Evolutionary conservation across 2,329 filamentous ascomycete species (phyloP).

Genomic region (Pseudopithomyces maydicus): DNA sequence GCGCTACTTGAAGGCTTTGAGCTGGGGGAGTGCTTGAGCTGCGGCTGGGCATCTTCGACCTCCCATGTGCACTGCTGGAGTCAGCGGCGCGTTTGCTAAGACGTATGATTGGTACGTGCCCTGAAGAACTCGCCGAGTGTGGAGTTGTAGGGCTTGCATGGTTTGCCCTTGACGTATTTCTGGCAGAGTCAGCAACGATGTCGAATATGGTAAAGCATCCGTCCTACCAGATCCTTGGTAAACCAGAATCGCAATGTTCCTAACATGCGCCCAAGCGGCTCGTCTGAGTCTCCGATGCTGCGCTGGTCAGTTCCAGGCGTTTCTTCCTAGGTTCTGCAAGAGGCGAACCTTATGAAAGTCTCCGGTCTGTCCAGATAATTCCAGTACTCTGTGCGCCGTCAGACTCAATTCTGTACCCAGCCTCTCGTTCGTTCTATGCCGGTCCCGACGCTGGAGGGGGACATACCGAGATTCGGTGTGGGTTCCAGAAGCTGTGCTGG

Average conservation of each 20-base stretch:
- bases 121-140: constrained; percentile 96
- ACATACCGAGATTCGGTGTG: constrained; percentile 81
- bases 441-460: neutral
- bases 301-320: constrained; percentile 41
- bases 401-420: constrained; percentile 19
- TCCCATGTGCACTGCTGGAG: constrained; percentile 85
- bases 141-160: constrained; percentile 99
- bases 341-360: constrained; percentile 71
- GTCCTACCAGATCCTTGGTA: constrained; percentile 82
- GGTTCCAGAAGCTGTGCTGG: constrained; percentile 95
- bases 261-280: constrained; percentile 90
- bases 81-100: constrained; percentile 20
- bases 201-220: neutral
- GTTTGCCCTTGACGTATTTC: constrained; percentile 98
- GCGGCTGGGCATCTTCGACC: constrained; percentile 76
- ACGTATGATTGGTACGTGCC: constrained; percentile 57
- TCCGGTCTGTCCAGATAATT: constrained; percentile 96
- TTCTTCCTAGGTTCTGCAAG: neutral
- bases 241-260: constrained; percentile 97
- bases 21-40: constrained; percentile 53
- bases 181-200: constrained; percentile 36
- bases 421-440: neutral
- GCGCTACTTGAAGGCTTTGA: constrained; percentile 46
- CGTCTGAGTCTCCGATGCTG: constrained; percentile 85
- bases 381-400: constrained; percentile 78